Base-by-base conservation (phyloP, 2,329 filamentous ascomycete genomes). In the Parastagonospora nodorum region DNA sequence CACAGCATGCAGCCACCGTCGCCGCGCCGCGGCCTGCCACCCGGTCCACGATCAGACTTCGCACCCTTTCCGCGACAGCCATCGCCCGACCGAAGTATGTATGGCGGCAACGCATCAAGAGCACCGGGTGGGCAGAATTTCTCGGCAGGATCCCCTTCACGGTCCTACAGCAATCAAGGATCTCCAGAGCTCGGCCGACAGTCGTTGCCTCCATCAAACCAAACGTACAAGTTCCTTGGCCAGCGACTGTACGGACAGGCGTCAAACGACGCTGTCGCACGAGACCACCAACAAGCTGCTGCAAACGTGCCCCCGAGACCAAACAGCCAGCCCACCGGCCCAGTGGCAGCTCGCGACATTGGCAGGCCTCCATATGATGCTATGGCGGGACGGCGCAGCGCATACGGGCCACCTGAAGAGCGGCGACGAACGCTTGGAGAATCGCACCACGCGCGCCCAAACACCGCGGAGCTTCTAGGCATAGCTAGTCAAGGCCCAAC, bases 1-100 rank as follows among this genome's bases (percentile, higher is more conserved):
- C 71, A 74, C 60, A 69, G 71, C 43, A 80, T 78, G 75, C 77
- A 77, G 52, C 77, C 78, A 38, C 76, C 77, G 35, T 80, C 78
- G 16, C 78, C 74, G 28, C 66, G 73, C 48, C 72, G 72, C 42
- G 64, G 53, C 28, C 57, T 69, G 45, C 57, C 66, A 40, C 59
- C 68, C 43, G 68, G 57, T 15, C 47, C 66, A 5, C 65, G 69
- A 50, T 51, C 69, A 48, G 73, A 75, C 8, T 74, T 72, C 48
- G 64, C 60, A 31, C 57, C 67, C 9, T 75, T 69, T 44, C 68
- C 71, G 32, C 68, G 71, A 15, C 69, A 73, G 33, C 57, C 68
- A 24, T 74, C 74, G 12, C 73, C 74, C 8, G 74, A 76, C 9
- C 67, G 71, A 50, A 64, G 67, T 51, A 57, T 66, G 42, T 66